A percentile compares a stretch with the other conserved stretches of the same genome.
Evolutionary conservation across 371 early-diverging fungal genomes (phyloP).

Genomic region (Actinomortierella ambigua): DNA sequence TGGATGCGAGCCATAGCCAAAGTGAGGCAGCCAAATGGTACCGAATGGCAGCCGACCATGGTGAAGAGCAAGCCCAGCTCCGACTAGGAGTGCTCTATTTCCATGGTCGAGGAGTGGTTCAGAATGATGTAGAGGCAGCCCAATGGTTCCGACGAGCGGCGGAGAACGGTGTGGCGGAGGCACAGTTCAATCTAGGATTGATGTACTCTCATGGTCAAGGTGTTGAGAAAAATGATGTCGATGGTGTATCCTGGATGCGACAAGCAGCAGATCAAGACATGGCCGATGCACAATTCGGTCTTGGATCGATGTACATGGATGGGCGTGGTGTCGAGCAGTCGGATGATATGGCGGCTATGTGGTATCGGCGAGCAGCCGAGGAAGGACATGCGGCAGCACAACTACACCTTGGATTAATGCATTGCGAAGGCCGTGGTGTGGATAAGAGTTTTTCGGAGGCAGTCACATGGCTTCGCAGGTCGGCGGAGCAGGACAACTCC

Average conservation of each 20-base stretch:
- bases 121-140: constrained; percentile 70
- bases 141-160: constrained; percentile 75
- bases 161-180: constrained; percentile 66
- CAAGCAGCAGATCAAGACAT: constrained; percentile 72
- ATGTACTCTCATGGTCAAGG: constrained; percentile 80
- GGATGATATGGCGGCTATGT: constrained; percentile 71
- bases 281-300: constrained; percentile 78
- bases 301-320: constrained; percentile 90
- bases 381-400: constrained; percentile 88
- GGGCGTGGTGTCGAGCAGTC: constrained; percentile 78
- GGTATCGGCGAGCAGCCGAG: constrained; percentile 80
- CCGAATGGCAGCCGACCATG: constrained; percentile 63
- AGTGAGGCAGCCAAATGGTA: constrained; percentile 75
- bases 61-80: constrained; percentile 76
- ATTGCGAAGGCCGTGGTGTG: too few relatives aligned
- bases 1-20: constrained; percentile 65
- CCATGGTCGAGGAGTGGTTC: constrained; percentile 81
- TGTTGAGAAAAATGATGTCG: constrained; percentile 65
- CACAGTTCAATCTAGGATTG: constrained; percentile 82
- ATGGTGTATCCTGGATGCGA: constrained; percentile 73
- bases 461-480: too few relatives aligned
- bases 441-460: too few relatives aligned
- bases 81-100: constrained; percentile 86
- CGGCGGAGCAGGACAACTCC: too few relatives aligned
- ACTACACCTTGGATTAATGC: constrained; percentile 70